Conservation (phyloP, 2,329 filamentous ascomycete genomes). For the Cladosporium colombiae region DNA sequence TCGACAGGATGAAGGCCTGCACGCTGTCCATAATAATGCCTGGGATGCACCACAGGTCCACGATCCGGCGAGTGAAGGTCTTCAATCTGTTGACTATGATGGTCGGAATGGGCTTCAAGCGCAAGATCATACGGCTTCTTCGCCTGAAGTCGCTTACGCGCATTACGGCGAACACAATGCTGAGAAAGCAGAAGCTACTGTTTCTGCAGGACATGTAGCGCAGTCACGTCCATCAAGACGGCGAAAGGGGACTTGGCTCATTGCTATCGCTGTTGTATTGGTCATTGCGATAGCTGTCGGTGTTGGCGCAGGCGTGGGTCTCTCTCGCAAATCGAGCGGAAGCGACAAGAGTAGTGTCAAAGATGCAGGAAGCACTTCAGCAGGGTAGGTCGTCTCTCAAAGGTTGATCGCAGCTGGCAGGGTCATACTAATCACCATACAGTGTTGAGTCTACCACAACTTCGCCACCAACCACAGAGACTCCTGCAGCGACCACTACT, state of each 20-base stretch:
- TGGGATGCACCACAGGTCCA: background rate
- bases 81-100: constrained; percentile 9
- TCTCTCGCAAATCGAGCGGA: background rate
- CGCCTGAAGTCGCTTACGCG: background rate
- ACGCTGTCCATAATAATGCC: background rate
- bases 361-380: background rate
- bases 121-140: background rate
- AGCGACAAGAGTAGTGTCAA: background rate
- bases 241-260: background rate
- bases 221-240: background rate
- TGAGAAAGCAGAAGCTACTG: background rate
- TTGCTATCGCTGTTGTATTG: background rate
- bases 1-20: constrained; percentile 1
- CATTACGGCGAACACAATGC: background rate
- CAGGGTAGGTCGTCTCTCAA: background rate
- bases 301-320: constrained; percentile 11
- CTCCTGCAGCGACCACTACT: background rate
- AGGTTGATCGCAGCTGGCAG: background rate
- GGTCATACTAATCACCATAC: background rate
- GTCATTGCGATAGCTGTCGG: constrained; percentile 7
- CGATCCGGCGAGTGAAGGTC: background rate
- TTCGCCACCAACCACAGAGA: background rate
- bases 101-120: background rate
- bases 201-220: background rate
- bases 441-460: background rate